Base-by-base conservation (phyloP, 2,329 filamentous ascomycete species). In the Fusarium mundagurra region DNA sequence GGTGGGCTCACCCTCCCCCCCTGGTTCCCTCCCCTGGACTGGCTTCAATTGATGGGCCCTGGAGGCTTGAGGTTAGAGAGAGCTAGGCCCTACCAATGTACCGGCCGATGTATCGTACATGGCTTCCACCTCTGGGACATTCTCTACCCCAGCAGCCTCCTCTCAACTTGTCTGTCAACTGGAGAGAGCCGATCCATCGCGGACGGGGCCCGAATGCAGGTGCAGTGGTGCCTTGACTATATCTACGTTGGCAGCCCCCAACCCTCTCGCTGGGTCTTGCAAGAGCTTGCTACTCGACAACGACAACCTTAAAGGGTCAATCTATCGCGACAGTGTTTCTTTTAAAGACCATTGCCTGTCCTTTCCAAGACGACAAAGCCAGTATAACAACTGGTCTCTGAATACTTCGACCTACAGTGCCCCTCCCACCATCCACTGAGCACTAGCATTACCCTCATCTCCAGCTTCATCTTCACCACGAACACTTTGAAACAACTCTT, bases 191-290 rank as follows among this genome's bases (percentile, higher is more conserved):
- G 71, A 77, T 77, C 76, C 67, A 75, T 77, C 67, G 55, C 69
- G 54, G 73, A 77, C 69, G 73, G 73, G 73, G 54, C 68, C 75
- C 76, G 67, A 72, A 77, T 78, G 76, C 75, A 78, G 75, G 66
- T 73, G 68, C 59, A 73, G 67, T 70, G 69, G 70, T 75, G 75
- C 76, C 74, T 78, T 76, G 74, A 73, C 77, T 78, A 78, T 78
- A 78, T 77, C 67, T 78, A 78, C 72, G 55, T 74, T 75, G 74
- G 61, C 47, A 71, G 71, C 74, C 77, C 77, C 77, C 66, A 72
- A 70, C 69, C 62, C 64, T 63, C 62, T 74, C 55, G 64, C 54
- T 54, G 65, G 61, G 61, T 58, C 65, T 69, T 64, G 57, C 69
- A 75, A 78, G 72, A 74, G 71, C 48, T 78, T 57, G 55, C 73